These are phyloP conservation scores for Bertia moriformis DNA, from an alignment of 2,329 filamentous ascomycete species.

Conservation along the genomic window DNA sequence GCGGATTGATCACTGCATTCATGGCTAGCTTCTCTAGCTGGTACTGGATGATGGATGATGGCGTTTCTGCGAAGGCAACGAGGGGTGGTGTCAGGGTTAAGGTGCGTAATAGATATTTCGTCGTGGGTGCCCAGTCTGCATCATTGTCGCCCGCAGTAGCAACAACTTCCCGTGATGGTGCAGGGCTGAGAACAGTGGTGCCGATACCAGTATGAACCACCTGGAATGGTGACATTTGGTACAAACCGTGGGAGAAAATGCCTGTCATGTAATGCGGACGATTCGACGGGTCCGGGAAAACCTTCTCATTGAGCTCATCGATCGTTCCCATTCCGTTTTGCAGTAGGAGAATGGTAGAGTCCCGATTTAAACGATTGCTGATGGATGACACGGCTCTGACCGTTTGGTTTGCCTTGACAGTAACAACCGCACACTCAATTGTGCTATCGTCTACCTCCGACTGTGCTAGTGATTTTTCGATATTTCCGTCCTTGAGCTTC, in stretches of 20 bases:
- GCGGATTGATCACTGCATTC: constrained; percentile 45
- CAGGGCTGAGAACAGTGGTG: neutral
- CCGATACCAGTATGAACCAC: neutral
- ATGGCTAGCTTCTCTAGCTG: constrained; percentile 53
- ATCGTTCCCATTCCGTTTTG: neutral
- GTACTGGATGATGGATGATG: neutral
- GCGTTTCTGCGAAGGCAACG: neutral
- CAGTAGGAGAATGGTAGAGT: neutral
- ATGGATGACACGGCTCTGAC: neutral
- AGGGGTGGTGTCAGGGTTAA: neutral
- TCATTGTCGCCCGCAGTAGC: neutral
- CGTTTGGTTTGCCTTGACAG: constrained; percentile 1
- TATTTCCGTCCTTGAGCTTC: neutral
- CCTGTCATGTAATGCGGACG: neutral
- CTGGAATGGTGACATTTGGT: neutral
- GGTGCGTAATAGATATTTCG: neutral
- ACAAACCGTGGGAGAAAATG: neutral
- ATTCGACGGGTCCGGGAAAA: neutral
- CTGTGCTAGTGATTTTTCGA: neutral
- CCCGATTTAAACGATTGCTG: neutral
- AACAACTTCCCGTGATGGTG: neutral
- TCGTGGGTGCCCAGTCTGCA: neutral
- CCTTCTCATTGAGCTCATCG: neutral
- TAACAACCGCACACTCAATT: neutral
- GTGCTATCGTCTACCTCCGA: neutral